Evolutionary conservation across 257 asterid genomes (phyloP).

Genomic region (Leptodermis oblonga): DNA sequence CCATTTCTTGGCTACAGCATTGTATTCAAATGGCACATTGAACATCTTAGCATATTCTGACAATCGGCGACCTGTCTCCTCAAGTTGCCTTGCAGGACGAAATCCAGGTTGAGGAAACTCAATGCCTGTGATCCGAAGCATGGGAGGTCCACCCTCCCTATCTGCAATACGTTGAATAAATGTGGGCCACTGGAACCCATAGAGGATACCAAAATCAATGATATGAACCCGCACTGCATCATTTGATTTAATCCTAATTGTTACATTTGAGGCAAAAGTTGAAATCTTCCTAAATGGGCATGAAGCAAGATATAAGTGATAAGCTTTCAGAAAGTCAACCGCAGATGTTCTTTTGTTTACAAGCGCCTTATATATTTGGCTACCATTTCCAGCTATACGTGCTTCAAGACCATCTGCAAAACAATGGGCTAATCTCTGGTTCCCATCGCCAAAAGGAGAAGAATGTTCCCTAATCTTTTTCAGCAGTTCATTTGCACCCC

Average conservation of each 20-base stretch:
- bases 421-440: slow-evolving; percentile 19
- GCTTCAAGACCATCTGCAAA: slow-evolving; percentile 24
- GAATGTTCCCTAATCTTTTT: slow-evolving; percentile 23
- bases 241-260: slow-evolving; percentile 2
- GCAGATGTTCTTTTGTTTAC: slow-evolving; percentile 20
- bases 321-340: slow-evolving; percentile 23
- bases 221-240: slow-evolving; percentile 16
- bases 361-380: slow-evolving; percentile 17
- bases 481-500: slow-evolving; percentile 9
- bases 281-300: slow-evolving; percentile 25
- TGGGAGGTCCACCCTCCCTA: slow-evolving; percentile 24
- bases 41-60: slow-evolving; percentile 21
- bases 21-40: slow-evolving; percentile 23
- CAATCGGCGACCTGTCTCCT: slow-evolving; percentile 24
- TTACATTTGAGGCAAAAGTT: slow-evolving; percentile 12
- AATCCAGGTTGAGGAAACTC: slow-evolving; percentile 29
- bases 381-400: slow-evolving; percentile 22
- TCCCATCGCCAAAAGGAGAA: slow-evolving; percentile 24
- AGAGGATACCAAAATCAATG: slow-evolving; percentile 25
- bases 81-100: slow-evolving; percentile 19
- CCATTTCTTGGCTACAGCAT: slow-evolving; percentile 23
- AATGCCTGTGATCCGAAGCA: slow-evolving; percentile 23
- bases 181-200: slow-evolving; percentile 26
- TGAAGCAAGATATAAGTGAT: slow-evolving; percentile 22
- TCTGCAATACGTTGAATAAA: slow-evolving; percentile 16